A percentile compares a stretch with the other conserved stretches of the same genome.
Conservation (phyloP, 805 yeast species). For the Yarrowia deformans region DNA sequence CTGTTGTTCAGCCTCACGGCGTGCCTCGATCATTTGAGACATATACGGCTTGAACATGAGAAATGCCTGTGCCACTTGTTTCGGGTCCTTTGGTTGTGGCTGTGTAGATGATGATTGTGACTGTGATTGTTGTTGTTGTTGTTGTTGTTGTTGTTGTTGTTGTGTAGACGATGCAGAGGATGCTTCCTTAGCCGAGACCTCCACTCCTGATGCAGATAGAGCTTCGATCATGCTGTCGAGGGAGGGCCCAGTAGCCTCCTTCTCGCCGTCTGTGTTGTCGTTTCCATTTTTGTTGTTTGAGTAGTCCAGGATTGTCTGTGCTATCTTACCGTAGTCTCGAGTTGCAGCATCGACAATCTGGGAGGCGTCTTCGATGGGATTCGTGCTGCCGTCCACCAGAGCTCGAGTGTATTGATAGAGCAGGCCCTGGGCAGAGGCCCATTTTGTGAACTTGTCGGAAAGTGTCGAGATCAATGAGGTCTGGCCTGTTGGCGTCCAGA, state of each 20-base stretch:
- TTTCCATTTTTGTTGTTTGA: not conserved
- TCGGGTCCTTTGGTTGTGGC: conserved; percentile 32
- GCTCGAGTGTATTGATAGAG: conserved; percentile 16
- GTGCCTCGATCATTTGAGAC: conserved; percentile 38
- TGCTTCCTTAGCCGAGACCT: conserved; percentile 12
- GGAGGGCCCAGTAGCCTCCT: conserved; percentile 10
- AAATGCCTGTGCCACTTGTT: conserved; percentile 32
- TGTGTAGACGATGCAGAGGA: not conserved
- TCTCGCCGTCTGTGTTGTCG: not conserved
- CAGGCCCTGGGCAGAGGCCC: conserved; percentile 19
- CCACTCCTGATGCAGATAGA: conserved; percentile 27
- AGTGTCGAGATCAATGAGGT: not conserved
- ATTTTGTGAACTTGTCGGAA: conserved; percentile 22
- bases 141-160: not conserved
- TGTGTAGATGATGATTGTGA: conserved; percentile 1
- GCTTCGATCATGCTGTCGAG: conserved; percentile 37
- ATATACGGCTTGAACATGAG: conserved; percentile 39
- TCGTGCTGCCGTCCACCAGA: conserved; percentile 3
- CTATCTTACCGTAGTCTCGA: conserved; percentile 1
- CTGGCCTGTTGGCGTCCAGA: conserved; percentile 1
- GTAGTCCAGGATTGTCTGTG: not conserved
- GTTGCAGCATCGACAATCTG: not conserved
- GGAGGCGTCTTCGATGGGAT: conserved; percentile 10
- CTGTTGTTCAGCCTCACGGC: conserved; percentile 22
- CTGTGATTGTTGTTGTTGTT: not conserved